Base-by-base conservation (phyloP, 306 rosid genomes). In the Cajanus cajan region DNA sequence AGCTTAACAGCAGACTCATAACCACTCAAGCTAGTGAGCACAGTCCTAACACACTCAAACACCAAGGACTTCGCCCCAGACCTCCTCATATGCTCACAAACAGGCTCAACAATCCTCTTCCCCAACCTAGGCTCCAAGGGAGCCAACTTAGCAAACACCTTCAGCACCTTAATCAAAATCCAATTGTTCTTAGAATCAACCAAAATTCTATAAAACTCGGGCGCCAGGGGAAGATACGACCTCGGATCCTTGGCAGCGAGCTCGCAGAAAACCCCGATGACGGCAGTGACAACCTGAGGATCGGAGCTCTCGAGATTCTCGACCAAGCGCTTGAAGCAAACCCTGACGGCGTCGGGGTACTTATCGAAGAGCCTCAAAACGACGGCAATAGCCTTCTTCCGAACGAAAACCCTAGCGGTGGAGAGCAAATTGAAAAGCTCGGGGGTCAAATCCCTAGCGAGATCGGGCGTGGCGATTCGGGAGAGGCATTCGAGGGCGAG, bases 301-400 rank as follows among this genome's bases (percentile, higher is more conserved):
- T 95, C 94, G 0, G 91, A 71, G 78, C 74, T 87, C 65, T 95
- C 98, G 10, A 95, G 78, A 86, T 85, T 93, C 89, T 95, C 97
- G 28, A 91, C 99, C 81, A 95, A 80, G 5, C 97, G 92, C 87
- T 95, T 91, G 66, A 95, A 95, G 54, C 98, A 95, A 25, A 95
- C 92, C 79, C 91, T 85, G 2, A 89, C 99, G 0, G 99, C 87
- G 62, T 90, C 99, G 48, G 98, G 97, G 80, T 85, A 93, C 72
- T 81, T 93, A 61, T 87, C 96, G 79, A 95, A 95, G 61, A 93
- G 78, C 83, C 94, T 86, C 80, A 95, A 80, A 48, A 89, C 55
- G 43, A 84, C 97, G 13, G 90, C 94, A 37, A 80, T 84, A 1
- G 99, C 98, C 71, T 89, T 95, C 86, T 91, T 95, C 71, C 89